Percentiles rank a stretch among this genome's conserved stretches.
phyloP scores from a whole-genome alignment of 2,329 filamentous ascomycete genomes.

The Mycosphaerella sp. region DNA sequence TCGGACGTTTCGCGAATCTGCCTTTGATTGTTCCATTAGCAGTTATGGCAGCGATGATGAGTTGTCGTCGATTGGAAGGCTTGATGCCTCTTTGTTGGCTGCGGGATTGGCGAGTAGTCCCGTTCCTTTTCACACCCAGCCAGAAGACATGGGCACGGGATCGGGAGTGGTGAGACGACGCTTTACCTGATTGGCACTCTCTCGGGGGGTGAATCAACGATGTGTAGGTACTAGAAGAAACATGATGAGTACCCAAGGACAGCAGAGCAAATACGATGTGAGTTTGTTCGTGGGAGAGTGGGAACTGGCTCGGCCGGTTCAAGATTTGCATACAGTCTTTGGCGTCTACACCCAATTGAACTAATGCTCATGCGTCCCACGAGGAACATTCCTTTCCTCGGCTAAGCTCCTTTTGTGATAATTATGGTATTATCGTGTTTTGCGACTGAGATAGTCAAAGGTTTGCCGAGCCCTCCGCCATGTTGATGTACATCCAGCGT shows the following conservation, averaged over 20 bases:
- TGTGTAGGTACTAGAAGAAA: too few species aligned
- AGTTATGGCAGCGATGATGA: not conserved
- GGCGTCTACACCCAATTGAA: too few species aligned
- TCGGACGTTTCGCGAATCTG: conserved; percentile 2
- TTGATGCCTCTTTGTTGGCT: not conserved
- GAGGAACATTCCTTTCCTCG: too few species aligned
- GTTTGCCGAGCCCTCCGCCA: not conserved
- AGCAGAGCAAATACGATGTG: too few species aligned
- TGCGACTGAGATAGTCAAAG: not conserved
- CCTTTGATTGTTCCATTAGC: not conserved
- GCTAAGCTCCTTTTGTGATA: not conserved
- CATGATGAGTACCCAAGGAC: too few species aligned
- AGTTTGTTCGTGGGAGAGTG: too few species aligned
- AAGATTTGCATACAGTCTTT: too few species aligned
- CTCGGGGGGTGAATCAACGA: too few species aligned
- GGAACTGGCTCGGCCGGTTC: too few species aligned
- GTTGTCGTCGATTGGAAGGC: not conserved
- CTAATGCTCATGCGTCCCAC: too few species aligned
- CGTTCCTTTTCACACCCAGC: not conserved
- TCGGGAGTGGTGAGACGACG: too few species aligned
- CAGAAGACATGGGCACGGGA: not conserved
- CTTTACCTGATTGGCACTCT: too few species aligned
- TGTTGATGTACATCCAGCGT: not conserved
- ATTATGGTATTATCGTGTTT: not conserved
- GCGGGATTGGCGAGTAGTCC: not conserved